Conservation (phyloP, 805 yeast species). For the Starmerella bombi region DNA sequence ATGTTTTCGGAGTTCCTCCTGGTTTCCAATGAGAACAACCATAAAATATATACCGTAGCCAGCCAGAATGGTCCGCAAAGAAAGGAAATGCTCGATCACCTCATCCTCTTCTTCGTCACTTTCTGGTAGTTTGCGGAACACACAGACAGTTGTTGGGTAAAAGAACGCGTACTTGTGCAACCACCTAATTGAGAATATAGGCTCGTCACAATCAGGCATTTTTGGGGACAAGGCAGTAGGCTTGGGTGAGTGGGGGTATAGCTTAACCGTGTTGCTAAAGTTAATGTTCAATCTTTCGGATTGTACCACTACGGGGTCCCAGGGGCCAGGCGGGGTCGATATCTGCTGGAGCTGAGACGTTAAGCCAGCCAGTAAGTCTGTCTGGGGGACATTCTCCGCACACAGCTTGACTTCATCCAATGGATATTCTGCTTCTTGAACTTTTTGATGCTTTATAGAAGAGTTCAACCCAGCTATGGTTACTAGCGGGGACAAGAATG, state of each 20-base stretch:
- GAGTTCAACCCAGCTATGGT: slow-evolving; percentile 3
- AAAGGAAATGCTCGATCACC: slow-evolving; percentile 25
- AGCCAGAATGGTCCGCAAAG: slow-evolving; percentile 26
- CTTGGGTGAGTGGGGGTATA: slow-evolving; percentile 9
- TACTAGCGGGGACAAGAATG: slow-evolving; percentile 8
- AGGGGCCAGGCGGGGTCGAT: slow-evolving; percentile 4
- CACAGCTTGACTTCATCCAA: slow-evolving; percentile 3
- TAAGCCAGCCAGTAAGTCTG: slow-evolving; percentile 1
- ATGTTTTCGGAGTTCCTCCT: slow-evolving; percentile 24
- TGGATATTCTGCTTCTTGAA: neutral
- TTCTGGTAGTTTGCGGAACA: slow-evolving; percentile 31
- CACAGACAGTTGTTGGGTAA: slow-evolving; percentile 37
- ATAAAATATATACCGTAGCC: slow-evolving; percentile 28
- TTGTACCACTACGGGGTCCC: slow-evolving; percentile 8
- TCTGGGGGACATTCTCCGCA: neutral
- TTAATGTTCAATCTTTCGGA: slow-evolving; percentile 5
- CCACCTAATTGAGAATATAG: slow-evolving; percentile 39
- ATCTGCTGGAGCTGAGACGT: slow-evolving; percentile 1
- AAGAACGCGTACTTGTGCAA: slow-evolving; percentile 37
- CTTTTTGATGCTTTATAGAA: neutral
- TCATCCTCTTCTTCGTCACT: slow-evolving; percentile 23
- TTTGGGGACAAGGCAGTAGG: slow-evolving; percentile 35
- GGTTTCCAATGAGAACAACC: slow-evolving; percentile 28
- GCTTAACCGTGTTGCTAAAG: slow-evolving; percentile 3
- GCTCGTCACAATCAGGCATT: slow-evolving; percentile 31